Conservation (phyloP, 2,329 filamentous ascomycete species). For the Zarea fungicola region DNA sequence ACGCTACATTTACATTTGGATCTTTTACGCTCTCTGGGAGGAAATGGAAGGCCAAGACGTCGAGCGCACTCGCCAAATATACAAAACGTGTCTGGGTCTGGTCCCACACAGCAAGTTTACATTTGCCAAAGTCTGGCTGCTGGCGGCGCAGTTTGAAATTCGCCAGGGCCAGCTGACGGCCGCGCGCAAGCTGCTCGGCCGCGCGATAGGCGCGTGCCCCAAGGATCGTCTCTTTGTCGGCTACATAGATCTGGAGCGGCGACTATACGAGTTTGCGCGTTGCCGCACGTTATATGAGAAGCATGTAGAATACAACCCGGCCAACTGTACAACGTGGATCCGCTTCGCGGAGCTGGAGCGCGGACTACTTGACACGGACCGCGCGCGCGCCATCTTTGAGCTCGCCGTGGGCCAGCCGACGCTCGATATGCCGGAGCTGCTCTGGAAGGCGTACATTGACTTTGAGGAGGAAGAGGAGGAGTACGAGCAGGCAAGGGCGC, state of each 20-base stretch:
- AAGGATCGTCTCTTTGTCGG: slow-evolving; percentile 94
- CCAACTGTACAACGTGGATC: slow-evolving; percentile 93
- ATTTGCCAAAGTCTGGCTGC: slow-evolving; percentile 92
- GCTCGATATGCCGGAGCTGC: slow-evolving; percentile 93
- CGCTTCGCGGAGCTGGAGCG: slow-evolving; percentile 91
- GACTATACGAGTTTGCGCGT: slow-evolving; percentile 87
- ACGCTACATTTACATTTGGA: slow-evolving; percentile 94
- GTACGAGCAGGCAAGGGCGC: slow-evolving; percentile 70
- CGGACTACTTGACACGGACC: slow-evolving; percentile 82
- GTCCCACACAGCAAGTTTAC: slow-evolving; percentile 97
- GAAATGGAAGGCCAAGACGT: slow-evolving; percentile 78
- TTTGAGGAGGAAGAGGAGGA: slow-evolving; percentile 96
- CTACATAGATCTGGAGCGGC: slow-evolving; percentile 88
- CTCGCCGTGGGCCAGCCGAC: slow-evolving; percentile 75
- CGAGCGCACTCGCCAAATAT: slow-evolving; percentile 80
- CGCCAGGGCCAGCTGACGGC: slow-evolving; percentile 75
- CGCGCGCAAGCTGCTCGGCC: slow-evolving; percentile 83
- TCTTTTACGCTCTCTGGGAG: slow-evolving; percentile 95
- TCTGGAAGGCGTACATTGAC: slow-evolving; percentile 98
- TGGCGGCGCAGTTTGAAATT: slow-evolving; percentile 90
- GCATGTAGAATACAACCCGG: slow-evolving; percentile 84
- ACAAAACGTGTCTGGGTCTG: slow-evolving; percentile 78
- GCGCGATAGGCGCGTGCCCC: slow-evolving; percentile 87
- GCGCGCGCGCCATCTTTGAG: slow-evolving; percentile 86
- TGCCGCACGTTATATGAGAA: slow-evolving; percentile 92